A percentile compares a stretch with the other conserved stretches of the same genome.
These are phyloP conservation scores for Neofusicoccum sp. DNA, from an alignment of 2,329 filamentous ascomycete genomes.

Conservation along the genomic window DNA sequence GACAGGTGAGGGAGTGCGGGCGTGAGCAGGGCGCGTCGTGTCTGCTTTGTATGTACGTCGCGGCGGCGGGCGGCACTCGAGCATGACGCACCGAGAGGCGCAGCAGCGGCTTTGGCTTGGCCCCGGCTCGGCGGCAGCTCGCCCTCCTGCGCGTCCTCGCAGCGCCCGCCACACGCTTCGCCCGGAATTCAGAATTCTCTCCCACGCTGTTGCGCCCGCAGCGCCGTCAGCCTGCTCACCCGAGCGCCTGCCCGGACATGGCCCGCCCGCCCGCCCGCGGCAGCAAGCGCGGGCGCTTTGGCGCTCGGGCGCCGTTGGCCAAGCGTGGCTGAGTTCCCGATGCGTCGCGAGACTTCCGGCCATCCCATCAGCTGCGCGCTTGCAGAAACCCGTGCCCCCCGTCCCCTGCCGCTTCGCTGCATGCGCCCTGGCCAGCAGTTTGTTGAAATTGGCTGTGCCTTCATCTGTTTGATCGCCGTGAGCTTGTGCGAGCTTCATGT, in stretches of 20 bases:
- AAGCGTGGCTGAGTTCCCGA: conserved; percentile 1
- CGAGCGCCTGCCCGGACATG: too few relatives aligned
- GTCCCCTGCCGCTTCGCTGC: too few relatives aligned
- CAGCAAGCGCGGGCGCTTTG: background rate
- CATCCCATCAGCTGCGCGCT: background rate
- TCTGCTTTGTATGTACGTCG: background rate
- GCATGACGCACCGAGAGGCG: conserved; percentile 13
- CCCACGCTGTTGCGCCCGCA: background rate
- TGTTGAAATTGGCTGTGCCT: too few relatives aligned
- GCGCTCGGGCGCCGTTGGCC: background rate
- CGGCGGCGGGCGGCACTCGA: background rate
- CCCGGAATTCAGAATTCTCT: background rate
- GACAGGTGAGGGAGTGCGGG: background rate
- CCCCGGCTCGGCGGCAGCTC: background rate
- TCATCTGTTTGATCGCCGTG: too few relatives aligned
- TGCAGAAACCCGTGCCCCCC: too few relatives aligned
- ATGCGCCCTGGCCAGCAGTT: too few relatives aligned
- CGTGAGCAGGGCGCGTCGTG: background rate
- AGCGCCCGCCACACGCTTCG: background rate
- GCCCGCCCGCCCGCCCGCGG: too few relatives aligned
- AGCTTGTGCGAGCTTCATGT: background rate
- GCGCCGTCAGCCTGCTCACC: background rate
- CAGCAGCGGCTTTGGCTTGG: background rate
- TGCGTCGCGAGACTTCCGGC: conserved; percentile 10
- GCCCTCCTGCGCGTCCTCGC: background rate